Evolutionary conservation across 2,329 filamentous ascomycete species (phyloP).

Genomic region (Aspergillus melleus): DNA sequence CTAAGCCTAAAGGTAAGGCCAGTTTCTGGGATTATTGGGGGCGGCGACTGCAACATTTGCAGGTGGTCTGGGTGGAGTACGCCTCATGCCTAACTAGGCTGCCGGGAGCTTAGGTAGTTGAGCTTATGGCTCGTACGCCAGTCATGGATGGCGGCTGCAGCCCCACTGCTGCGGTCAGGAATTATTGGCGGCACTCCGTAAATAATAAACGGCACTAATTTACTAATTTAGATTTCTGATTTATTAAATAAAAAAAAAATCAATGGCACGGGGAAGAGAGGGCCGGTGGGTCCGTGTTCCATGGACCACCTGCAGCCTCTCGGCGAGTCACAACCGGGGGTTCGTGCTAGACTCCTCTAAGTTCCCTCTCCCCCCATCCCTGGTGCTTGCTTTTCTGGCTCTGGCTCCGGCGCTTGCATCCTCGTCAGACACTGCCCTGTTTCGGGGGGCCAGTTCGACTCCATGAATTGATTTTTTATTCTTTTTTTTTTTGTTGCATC

Average conservation of each 20-base stretch:
- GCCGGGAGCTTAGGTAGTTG: slow-evolving; percentile 28
- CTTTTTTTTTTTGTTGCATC: not conserved
- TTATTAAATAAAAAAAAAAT: slow-evolving; percentile 22
- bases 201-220: slow-evolving; percentile 16
- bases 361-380: slow-evolving; percentile 13
- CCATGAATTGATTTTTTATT: slow-evolving; percentile 8
- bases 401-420: slow-evolving; percentile 25
- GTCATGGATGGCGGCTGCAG: slow-evolving; percentile 21
- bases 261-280: slow-evolving; percentile 26
- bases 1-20: slow-evolving; percentile 11
- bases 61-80: slow-evolving; percentile 20
- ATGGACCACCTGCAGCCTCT: slow-evolving; percentile 28
- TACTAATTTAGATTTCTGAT: slow-evolving; percentile 16
- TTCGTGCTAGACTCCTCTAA: slow-evolving; percentile 24
- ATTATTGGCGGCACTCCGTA: slow-evolving; percentile 19
- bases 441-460: slow-evolving; percentile 18
- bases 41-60: slow-evolving; percentile 19
- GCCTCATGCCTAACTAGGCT: slow-evolving; percentile 26
- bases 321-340: slow-evolving; percentile 30
- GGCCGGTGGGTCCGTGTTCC: slow-evolving; percentile 19
- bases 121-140: slow-evolving; percentile 25
- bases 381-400: slow-evolving; percentile 19
- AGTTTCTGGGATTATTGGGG: slow-evolving; percentile 11
- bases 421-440: slow-evolving; percentile 24
- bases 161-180: slow-evolving; percentile 18